These are phyloP conservation scores for Sanghuangporus sanghuang DNA, from an alignment of 1,284 basidiomycete genomes.

Conservation along the genomic window DNA sequence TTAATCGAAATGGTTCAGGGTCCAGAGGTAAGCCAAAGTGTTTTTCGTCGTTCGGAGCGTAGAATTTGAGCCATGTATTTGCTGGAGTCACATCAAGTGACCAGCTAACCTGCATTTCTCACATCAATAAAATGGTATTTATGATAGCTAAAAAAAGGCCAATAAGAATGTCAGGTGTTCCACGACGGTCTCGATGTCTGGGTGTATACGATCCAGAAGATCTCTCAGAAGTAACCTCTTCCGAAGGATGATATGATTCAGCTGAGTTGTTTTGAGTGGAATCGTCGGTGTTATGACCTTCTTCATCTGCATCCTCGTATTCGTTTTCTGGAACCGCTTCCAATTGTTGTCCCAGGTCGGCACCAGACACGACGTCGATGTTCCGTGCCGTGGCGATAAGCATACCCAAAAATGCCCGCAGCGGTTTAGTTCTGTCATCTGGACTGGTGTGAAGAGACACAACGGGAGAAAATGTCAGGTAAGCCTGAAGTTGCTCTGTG, in stretches of 20 bases:
- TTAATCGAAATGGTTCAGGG: neutral
- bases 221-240: neutral
- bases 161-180: neutral
- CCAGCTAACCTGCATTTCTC: neutral
- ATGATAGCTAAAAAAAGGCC: neutral
- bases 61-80: neutral
- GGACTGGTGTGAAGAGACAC: neutral
- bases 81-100: neutral
- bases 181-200: neutral
- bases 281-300: neutral
- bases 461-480: neutral
- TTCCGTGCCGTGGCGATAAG: neutral
- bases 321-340: neutral
- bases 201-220: neutral
- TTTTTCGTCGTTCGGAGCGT: neutral
- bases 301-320: neutral
- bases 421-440: neutral
- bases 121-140: neutral
- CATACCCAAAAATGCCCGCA: neutral
- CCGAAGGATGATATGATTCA: neutral
- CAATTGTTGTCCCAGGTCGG: neutral
- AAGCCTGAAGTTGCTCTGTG: neutral
- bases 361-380: neutral
- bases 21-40: neutral
- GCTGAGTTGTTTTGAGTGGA: neutral